A percentile compares a stretch with the other conserved stretches of the same genome.
These are phyloP conservation scores for Heliocybe sulcata DNA, from an alignment of 1,284 basidiomycete species.

Conservation along the genomic window DNA sequence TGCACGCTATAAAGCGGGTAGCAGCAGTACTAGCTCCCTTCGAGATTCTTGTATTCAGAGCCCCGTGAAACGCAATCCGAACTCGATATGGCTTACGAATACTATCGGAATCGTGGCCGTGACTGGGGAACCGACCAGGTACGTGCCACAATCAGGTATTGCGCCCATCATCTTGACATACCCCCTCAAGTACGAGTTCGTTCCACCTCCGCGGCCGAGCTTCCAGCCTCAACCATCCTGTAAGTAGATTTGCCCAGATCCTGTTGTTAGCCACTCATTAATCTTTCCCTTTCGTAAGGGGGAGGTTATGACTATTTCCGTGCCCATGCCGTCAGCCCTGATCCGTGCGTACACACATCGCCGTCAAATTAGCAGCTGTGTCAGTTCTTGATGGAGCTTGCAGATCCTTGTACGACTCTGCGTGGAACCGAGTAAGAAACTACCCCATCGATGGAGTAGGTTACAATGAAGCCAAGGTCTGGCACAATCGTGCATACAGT, in stretches of 20 bases:
- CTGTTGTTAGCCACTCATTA: slow-evolving; percentile 9
- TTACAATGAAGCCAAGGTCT: slow-evolving; percentile 44
- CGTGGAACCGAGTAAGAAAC: slow-evolving; percentile 43
- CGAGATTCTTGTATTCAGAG: slow-evolving; percentile 3
- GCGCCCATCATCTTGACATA: background rate
- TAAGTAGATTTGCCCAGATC: slow-evolving; percentile 18
- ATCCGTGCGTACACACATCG: slow-evolving; percentile 38
- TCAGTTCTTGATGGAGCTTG: slow-evolving; percentile 4
- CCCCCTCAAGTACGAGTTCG: slow-evolving; percentile 39
- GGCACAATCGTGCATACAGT: slow-evolving; percentile 54
- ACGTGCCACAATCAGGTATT: slow-evolving; percentile 4
- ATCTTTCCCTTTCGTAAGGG: slow-evolving; percentile 30
- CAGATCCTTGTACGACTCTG: slow-evolving; percentile 50
- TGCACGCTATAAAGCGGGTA: background rate
- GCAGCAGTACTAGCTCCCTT: background rate
- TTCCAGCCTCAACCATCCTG: slow-evolving; percentile 57
- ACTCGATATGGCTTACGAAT: slow-evolving; percentile 23
- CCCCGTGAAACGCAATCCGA: slow-evolving; percentile 6
- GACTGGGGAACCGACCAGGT: slow-evolving; percentile 46
- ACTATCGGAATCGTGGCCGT: slow-evolving; percentile 37
- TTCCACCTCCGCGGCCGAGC: slow-evolving; percentile 40
- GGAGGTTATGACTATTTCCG: slow-evolving; percentile 53
- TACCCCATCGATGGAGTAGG: slow-evolving; percentile 36
- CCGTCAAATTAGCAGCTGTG: slow-evolving; percentile 4
- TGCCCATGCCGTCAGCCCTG: slow-evolving; percentile 46